phyloP scores from a whole-genome alignment of 1,284 basidiomycete species.

The Ceratobasidium sp. region DNA sequence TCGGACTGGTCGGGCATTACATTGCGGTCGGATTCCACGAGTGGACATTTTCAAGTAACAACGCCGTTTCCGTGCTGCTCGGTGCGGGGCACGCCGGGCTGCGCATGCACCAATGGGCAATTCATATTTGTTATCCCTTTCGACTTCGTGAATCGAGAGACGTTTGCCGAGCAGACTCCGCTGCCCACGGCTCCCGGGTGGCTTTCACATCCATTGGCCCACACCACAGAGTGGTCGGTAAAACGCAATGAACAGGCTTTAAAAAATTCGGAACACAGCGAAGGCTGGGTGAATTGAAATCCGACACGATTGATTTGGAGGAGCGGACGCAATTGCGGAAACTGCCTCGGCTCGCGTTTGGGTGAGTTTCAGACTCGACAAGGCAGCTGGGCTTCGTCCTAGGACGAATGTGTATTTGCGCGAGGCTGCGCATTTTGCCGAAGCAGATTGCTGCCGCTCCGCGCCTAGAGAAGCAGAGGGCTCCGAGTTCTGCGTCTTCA shows the following conservation, averaged over 20 bases:
- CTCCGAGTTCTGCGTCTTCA: neutral
- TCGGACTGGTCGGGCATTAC: constrained; percentile 12
- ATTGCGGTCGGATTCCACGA: constrained; percentile 12
- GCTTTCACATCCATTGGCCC: neutral
- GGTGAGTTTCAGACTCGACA: neutral
- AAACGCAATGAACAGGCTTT: too few relatives aligned
- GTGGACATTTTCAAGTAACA: neutral
- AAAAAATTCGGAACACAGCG: too few relatives aligned
- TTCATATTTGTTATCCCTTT: neutral
- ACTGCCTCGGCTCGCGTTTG: neutral
- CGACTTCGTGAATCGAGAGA: constrained; percentile 1
- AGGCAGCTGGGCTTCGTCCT: neutral
- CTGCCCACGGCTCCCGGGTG: neutral
- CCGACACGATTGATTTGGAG: neutral
- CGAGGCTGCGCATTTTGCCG: neutral
- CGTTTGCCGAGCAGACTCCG: neutral
- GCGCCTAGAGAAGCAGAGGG: neutral
- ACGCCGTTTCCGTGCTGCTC: neutral
- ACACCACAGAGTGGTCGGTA: neutral
- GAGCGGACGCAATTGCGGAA: constrained; percentile 1
- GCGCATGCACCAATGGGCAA: neutral
- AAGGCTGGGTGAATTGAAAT: neutral
- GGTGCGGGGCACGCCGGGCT: neutral
- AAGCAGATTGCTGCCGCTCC: neutral
- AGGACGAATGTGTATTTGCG: neutral